Evolutionary conservation across 768 basidiomycete genomes (phyloP).

Genomic region (Porphyrellus cyaneotinctus): DNA sequence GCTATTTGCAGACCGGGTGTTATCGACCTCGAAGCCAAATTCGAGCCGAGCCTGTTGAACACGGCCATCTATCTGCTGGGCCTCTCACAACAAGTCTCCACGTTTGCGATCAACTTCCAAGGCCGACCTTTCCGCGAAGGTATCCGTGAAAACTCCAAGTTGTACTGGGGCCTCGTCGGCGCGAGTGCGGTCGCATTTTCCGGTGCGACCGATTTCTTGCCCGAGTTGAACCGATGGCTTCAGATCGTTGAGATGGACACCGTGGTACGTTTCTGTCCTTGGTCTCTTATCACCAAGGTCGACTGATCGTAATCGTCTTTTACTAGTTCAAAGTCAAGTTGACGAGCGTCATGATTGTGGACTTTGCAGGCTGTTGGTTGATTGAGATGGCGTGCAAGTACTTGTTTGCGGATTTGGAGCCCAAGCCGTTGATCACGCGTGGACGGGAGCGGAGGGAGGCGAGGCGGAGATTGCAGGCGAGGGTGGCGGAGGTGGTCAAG

Average conservation of each 20-base stretch:
- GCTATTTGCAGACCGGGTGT: constrained; percentile 50
- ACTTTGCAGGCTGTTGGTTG: constrained; percentile 85
- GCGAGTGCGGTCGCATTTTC: constrained; percentile 89
- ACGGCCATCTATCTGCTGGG: constrained; percentile 95
- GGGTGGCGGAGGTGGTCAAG: constrained; percentile 14
- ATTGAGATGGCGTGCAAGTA: constrained; percentile 81
- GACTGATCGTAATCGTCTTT: background rate
- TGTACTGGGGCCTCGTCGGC: constrained; percentile 89
- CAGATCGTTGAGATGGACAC: constrained; percentile 90
- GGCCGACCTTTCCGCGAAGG: constrained; percentile 98
- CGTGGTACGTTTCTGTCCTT: constrained; percentile 46
- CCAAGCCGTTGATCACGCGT: constrained; percentile 77
- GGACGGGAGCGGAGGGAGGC: constrained; percentile 77
- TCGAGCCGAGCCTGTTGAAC: constrained; percentile 91
- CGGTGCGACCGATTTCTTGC: constrained; percentile 91
- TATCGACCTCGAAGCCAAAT: constrained; percentile 94
- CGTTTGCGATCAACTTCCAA: constrained; percentile 98
- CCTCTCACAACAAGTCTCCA: constrained; percentile 96
- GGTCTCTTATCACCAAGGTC: background rate
- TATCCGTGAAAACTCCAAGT: constrained; percentile 90
- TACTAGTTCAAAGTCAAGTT: constrained; percentile 78
- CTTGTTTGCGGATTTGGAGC: constrained; percentile 84
- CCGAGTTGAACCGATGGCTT: constrained; percentile 94
- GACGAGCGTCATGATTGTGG: constrained; percentile 76
- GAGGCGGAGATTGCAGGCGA: constrained; percentile 45